Base-by-base conservation (phyloP, 495 filamentous ascomycete genomes). In the Margaritispora aquatica region DNA sequence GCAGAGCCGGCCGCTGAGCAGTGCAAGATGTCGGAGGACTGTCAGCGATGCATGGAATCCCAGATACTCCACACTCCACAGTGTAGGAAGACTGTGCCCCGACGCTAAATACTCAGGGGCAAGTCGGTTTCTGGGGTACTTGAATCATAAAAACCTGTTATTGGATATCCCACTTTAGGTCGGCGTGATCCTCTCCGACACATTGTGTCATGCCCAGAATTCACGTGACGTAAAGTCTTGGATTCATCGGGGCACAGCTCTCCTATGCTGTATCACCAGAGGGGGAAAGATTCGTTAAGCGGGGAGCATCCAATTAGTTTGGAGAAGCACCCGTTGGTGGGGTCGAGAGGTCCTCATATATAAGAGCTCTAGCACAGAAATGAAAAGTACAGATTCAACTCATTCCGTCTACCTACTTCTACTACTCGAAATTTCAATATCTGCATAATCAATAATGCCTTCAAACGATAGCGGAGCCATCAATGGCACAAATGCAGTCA, bases 401-500 rank as follows among this genome's bases (percentile, higher is more conserved):
- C 23, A 54, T 31, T 34, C 27, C 27, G 13, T 19, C 5, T 8
- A 31, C 24, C 8, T 2, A 26, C 23, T 34, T 31, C 27, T 22
- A 2, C 19, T 19, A 21, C n/a, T 8, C 4, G 8, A 19, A 48
- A 9, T n/a, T 22, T 48, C 7, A 19, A n/a, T 48, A 5, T 48
- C 44, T n/a, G 31, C 29, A 2, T 26, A 24, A 13, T 23, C 31
- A 38, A 27, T 26, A 57, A 50, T 49, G 44, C 38, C 55, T 21
- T 15, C 24, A 7, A 49, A 22, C 24, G 29, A 34, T 7, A 57
- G 50, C 17, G 41, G 55, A 57, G 26, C 29, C 44, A 57, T 23
- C 15, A 57, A 57, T 57, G 55, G 55, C 55, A 20, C 55, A 23
- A 2, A n/a, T n/a, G n/a, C 44, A 15, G 20, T 24, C 20, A 57